phyloP scores from a whole-genome alignment of 495 filamentous ascomycete genomes.

The Friedmanniomyces simplex region DNA sequence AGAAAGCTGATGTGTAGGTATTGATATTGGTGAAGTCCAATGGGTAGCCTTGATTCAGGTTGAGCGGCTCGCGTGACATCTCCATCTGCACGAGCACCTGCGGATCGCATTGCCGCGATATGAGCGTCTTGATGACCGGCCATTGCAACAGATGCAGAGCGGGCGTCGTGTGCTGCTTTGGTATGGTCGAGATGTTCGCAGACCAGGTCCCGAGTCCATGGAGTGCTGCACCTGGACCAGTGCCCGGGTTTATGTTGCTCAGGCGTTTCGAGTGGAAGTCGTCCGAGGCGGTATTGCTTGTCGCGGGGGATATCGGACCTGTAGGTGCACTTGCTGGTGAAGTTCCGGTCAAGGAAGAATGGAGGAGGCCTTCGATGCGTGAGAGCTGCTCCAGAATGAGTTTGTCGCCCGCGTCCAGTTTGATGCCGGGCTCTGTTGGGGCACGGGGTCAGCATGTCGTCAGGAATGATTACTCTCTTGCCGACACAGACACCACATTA shows the following conservation, averaged over 20 bases:
- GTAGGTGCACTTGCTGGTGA: conserved; percentile 36
- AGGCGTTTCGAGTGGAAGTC: conserved; percentile 27
- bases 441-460: not conserved
- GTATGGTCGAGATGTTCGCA: conserved; percentile 74
- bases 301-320: conserved; percentile 49
- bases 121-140: conserved; percentile 67
- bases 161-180: conserved; percentile 69
- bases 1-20: conserved; percentile 64
- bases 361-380: conserved; percentile 66
- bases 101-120: conserved; percentile 65
- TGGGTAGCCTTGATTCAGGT: conserved; percentile 36
- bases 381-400: conserved; percentile 67
- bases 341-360: conserved; percentile 48
- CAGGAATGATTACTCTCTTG: not conserved
- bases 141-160: conserved; percentile 68
- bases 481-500: not conserved
- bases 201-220: conserved; percentile 67
- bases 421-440: conserved; percentile 61
- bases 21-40: conserved; percentile 65
- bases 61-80: conserved; percentile 63
- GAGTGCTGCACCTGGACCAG: conserved; percentile 36
- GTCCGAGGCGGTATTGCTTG: conserved; percentile 42
- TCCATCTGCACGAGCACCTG: conserved; percentile 73
- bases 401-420: conserved; percentile 77
- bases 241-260: conserved; percentile 29